Evolutionary conservation across 2,329 filamentous ascomycete genomes (phyloP).

Genomic region (Colletotrichum cereale): DNA sequence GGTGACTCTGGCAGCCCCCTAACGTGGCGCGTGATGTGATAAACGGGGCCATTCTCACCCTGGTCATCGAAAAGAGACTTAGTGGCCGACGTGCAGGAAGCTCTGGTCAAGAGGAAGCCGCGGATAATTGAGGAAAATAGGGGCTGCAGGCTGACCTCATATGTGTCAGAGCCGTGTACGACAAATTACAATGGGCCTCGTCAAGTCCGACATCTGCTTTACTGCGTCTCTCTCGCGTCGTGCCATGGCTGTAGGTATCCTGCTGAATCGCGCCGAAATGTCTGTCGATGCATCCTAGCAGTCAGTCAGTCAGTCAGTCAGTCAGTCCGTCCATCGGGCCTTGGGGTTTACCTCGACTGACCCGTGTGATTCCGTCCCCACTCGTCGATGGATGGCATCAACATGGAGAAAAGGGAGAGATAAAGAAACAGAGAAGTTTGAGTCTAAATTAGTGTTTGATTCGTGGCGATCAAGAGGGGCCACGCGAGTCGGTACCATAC

Average conservation of each 20-base stretch:
- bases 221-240: not conserved
- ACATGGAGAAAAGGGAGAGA: not conserved
- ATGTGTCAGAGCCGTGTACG: constrained; percentile 39
- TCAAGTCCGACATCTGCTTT: constrained; percentile 3
- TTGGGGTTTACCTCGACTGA: not conserved
- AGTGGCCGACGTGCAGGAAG: constrained; percentile 32
- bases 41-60: constrained; percentile 13
- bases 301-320: not conserved
- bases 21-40: constrained; percentile 33
- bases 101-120: constrained; percentile 38
- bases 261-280: constrained; percentile 11
- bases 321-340: not conserved
- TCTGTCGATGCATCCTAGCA: not conserved
- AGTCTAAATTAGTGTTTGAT: constrained; percentile 23
- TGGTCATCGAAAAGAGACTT: constrained; percentile 14
- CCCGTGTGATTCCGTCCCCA: not conserved
- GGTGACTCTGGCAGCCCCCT: not conserved
- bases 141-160: constrained; percentile 42
- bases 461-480: constrained; percentile 14
- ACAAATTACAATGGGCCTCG: constrained; percentile 19
- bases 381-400: not conserved
- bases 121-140: constrained; percentile 38
- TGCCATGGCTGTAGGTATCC: not conserved
- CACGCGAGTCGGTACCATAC: constrained; percentile 25
- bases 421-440: not conserved